Evolutionary conservation across 768 basidiomycete genomes (phyloP).

Genomic region (Lactarius sp.): DNA sequence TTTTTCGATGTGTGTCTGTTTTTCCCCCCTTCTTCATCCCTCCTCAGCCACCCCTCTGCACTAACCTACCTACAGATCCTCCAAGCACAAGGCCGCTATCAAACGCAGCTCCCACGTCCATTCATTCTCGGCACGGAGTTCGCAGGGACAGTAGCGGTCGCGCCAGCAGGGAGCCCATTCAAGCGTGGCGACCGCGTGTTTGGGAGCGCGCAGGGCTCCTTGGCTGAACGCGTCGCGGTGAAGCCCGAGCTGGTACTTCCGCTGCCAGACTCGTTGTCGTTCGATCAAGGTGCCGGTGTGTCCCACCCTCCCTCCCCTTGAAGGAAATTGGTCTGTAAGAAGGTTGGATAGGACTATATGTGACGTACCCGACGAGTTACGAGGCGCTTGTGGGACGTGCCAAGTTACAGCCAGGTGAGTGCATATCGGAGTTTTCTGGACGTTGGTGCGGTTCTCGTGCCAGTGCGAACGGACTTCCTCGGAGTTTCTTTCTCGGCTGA

Average conservation of each 20-base stretch:
- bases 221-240: constrained; percentile 68
- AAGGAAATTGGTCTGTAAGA: not conserved
- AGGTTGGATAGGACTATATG: constrained; percentile 50
- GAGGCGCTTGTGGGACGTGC: constrained; percentile 87
- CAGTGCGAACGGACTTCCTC: too few species aligned
- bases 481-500: not conserved
- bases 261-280: constrained; percentile 70
- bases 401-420: constrained; percentile 64
- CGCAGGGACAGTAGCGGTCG: constrained; percentile 76
- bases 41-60: not conserved
- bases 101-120: constrained; percentile 74
- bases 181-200: constrained; percentile 85
- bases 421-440: not conserved
- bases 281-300: constrained; percentile 79
- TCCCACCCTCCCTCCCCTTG: too few species aligned
- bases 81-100: constrained; percentile 83
- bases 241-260: constrained; percentile 48
- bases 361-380: constrained; percentile 91
- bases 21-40: not conserved
- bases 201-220: constrained; percentile 73
- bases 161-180: constrained; percentile 74
- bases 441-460: too few species aligned
- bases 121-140: constrained; percentile 85
- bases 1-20: constrained; percentile 37
- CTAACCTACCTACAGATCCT: not conserved